Evolutionary conservation across 1,284 basidiomycete genomes (phyloP), one percentile per base, ranked within the genome.

Genomic region (Tetrapyrgos nigripes): DNA sequence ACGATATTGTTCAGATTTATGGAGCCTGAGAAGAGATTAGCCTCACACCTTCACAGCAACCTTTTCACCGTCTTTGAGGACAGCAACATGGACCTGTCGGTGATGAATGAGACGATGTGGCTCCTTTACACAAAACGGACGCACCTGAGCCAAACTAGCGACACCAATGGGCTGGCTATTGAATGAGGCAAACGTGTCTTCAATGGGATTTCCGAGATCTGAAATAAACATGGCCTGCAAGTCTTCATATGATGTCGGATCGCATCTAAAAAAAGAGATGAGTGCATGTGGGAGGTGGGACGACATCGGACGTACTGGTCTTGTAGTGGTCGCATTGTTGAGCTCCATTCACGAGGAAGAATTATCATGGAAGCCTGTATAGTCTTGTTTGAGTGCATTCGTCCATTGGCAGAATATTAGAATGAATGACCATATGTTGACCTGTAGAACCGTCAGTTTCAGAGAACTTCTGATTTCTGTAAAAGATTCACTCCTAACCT

Each of bases 91-190:
- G 5, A 99, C 37, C 37, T 40, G 13, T 6, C 5, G 4, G 19
- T 40, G 13, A n/a, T 40, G 37, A 17, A 11, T 5, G 17, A 8
- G 19, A 40, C 14, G 31, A 33, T 33, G 31, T 8, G 14, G 14
- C 8, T 33, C 31, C 31, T 14, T 14, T 8, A 8, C 14, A 14
- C 31, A 33, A 8, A 14, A 33, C 31, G 17, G 19, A 40, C 37
- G 4, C 17, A 40, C 97, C 74, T 99, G 97, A 6, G 96, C 97
- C 31, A 99, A 78, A 69, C 89, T 96, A 4, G 96, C 96, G 9
- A 97, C 95, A 5, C 97, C 97, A 55, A 99, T 92, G 10, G 97
- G 97, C n/a, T 82, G 80, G 3, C 88, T 86, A 65, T 98, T 88
- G 70, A 99, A 97, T 59, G 94, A 87, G 31, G 88, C 84, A 67